phyloP scores from a whole-genome alignment of 768 basidiomycete species.

The Mycena indigotica region DNA sequence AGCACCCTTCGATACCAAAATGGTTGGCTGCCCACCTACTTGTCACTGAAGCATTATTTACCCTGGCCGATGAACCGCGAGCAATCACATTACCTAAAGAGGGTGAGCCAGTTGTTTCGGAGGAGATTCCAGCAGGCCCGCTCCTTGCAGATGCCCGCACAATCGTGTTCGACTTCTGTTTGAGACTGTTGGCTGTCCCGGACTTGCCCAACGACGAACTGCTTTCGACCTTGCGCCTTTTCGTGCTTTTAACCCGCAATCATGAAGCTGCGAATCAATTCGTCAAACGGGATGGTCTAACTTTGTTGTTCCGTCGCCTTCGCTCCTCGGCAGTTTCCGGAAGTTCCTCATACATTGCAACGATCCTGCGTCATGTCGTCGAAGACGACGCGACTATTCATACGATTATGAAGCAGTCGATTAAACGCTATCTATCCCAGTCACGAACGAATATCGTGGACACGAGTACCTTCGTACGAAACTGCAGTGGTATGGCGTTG shows the following conservation, averaged over 20 bases:
- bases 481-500: slow-evolving; percentile 76
- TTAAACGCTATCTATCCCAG: slow-evolving; percentile 78
- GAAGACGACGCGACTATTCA: slow-evolving; percentile 72
- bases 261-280: slow-evolving; percentile 65
- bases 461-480: slow-evolving; percentile 69
- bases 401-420: slow-evolving; percentile 77
- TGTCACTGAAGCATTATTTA: slow-evolving; percentile 82
- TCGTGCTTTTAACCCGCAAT: slow-evolving; percentile 84
- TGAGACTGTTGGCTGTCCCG: slow-evolving; percentile 66
- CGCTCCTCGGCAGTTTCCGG: slow-evolving; percentile 61
- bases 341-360: slow-evolving; percentile 81
- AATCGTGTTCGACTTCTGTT: slow-evolving; percentile 74
- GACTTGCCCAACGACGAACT: slow-evolving; percentile 79
- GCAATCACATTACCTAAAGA: slow-evolving; percentile 69
- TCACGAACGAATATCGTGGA: slow-evolving; percentile 72
- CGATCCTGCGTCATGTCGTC: slow-evolving; percentile 88
- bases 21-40: slow-evolving; percentile 90
- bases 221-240: slow-evolving; percentile 75
- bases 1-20: slow-evolving; percentile 64
- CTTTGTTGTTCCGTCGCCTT: slow-evolving; percentile 66
- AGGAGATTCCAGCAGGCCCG: slow-evolving; percentile 61
- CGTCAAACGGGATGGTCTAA: slow-evolving; percentile 65
- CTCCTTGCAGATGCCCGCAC: slow-evolving; percentile 59
- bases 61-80: slow-evolving; percentile 72
- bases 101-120: slow-evolving; percentile 58